Conservation (phyloP, 2,329 filamentous ascomycete species). For the Calonectria pteridis region DNA sequence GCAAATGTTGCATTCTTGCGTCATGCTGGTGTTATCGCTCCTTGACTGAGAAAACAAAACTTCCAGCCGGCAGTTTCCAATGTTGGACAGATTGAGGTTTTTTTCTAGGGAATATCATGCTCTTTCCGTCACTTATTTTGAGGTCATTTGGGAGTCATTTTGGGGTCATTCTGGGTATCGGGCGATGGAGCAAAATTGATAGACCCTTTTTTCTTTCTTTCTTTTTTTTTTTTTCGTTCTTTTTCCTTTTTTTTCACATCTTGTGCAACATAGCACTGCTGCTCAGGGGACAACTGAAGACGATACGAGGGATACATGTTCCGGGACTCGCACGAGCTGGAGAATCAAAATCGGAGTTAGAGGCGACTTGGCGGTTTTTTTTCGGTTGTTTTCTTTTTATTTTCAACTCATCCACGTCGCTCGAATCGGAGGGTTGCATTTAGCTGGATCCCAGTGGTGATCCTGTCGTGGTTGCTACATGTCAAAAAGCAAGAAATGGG, state of each 20-base stretch:
- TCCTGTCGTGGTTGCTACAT: not conserved
- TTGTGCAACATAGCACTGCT: not conserved
- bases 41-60: not conserved
- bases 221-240: not conserved
- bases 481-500: constrained; percentile 6
- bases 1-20: not conserved
- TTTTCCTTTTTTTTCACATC: not conserved
- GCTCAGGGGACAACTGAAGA: not conserved
- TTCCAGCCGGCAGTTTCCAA: not conserved
- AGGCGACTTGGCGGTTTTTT: constrained; percentile 36
- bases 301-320: not conserved
- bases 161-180: not conserved
- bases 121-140: not conserved
- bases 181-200: constrained; percentile 8
- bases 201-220: constrained; percentile 10
- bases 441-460: constrained; percentile 15
- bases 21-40: not conserved
- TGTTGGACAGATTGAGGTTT: constrained; percentile 12
- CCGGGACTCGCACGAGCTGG: constrained; percentile 11
- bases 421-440: constrained; percentile 6
- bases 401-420: not conserved
- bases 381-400: constrained; percentile 19
- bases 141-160: not conserved
- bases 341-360: constrained; percentile 39
- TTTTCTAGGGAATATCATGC: not conserved